phyloP scores from a whole-genome alignment of 495 filamentous ascomycete genomes.

The Penicillium psychrofluorescens region DNA sequence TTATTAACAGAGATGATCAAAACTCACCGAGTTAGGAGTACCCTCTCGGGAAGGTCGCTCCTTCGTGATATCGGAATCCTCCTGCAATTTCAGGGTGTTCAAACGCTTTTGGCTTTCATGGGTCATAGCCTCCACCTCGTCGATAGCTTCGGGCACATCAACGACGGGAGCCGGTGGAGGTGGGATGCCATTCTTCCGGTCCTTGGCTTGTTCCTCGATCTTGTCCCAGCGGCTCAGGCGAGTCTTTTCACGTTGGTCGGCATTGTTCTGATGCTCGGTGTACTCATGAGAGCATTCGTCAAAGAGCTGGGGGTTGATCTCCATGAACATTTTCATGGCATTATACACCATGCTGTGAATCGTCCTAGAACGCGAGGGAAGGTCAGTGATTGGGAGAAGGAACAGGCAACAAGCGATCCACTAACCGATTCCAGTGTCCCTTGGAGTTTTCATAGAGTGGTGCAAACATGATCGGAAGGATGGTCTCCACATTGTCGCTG shows the following conservation, averaged over 20 bases:
- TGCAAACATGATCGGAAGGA: constrained; percentile 98
- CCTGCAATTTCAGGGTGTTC: constrained; percentile 77
- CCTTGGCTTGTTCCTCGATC: constrained; percentile 70
- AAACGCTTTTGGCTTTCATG: constrained; percentile 80
- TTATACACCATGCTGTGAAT: constrained; percentile 99
- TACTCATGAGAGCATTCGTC: constrained; percentile 98
- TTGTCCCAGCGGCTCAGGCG: constrained; percentile 82
- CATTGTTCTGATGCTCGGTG: constrained; percentile 89
- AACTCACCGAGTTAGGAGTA: constrained; percentile 37
- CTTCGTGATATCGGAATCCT: constrained; percentile 46
- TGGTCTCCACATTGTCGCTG: constrained; percentile 97
- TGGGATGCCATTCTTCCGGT: constrained; percentile 48
- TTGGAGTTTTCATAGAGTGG: constrained; percentile 99
- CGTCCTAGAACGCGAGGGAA: constrained; percentile 52
- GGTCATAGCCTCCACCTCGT: constrained; percentile 68
- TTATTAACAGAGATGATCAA: constrained; percentile 16
- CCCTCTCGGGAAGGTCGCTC: constrained; percentile 40
- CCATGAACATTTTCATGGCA: constrained; percentile 99
- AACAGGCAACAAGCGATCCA: not conserved
- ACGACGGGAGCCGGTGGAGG: constrained; percentile 29
- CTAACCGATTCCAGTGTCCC: constrained; percentile 97
- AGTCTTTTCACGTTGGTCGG: constrained; percentile 65
- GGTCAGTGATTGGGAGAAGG: not conserved
- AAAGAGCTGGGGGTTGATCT: constrained; percentile 97
- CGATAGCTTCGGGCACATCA: constrained; percentile 48